Percentiles rank a stretch among this genome's conserved stretches.
phyloP scores from a whole-genome alignment of 192 early-diverging fungal genomes.

The Rhizophagus prolifer region DNA sequence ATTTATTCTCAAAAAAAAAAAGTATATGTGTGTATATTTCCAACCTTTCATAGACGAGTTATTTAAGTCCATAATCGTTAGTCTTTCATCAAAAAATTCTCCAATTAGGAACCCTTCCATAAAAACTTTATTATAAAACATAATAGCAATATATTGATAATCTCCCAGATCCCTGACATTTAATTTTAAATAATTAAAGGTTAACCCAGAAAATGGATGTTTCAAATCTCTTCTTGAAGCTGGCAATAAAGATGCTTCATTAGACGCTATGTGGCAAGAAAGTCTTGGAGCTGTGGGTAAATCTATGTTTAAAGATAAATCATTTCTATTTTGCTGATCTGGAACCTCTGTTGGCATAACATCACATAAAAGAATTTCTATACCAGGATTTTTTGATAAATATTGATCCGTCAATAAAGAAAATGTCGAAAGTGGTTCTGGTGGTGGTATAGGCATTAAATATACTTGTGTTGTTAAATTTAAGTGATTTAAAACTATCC shows the following conservation, averaged over 20 bases:
- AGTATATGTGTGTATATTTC: slow-evolving; percentile 10
- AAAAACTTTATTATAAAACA: slow-evolving; percentile 34
- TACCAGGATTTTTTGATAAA: slow-evolving; percentile 29
- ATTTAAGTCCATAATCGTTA: slow-evolving; percentile 29
- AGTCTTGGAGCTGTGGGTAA: slow-evolving; percentile 30
- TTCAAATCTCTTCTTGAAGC: slow-evolving; percentile 27
- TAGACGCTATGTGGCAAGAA: slow-evolving; percentile 33
- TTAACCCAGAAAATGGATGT: slow-evolving; percentile 34
- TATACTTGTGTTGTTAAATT: slow-evolving; percentile 29
- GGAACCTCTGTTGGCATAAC: slow-evolving; percentile 14
- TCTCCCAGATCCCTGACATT: slow-evolving; percentile 38
- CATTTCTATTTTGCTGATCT: background rate
- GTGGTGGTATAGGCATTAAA: slow-evolving; percentile 38
- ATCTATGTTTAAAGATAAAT: slow-evolving; percentile 11
- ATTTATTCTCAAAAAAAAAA: slow-evolving; percentile 18
- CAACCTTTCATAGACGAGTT: slow-evolving; percentile 43
- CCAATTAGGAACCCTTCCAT: slow-evolving; percentile 45
- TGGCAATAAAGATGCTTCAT: slow-evolving; percentile 37
- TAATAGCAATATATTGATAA: slow-evolving; percentile 42
- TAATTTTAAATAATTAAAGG: slow-evolving; percentile 42
- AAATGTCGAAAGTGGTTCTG: slow-evolving; percentile 31
- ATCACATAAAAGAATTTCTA: slow-evolving; percentile 48
- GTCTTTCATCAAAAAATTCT: slow-evolving; percentile 37
- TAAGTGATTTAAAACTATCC: slow-evolving; percentile 31
- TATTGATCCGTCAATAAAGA: slow-evolving; percentile 41